Evolutionary conservation across 2,329 filamentous ascomycete species (phyloP), one percentile per base, ranked within the genome.

Genomic region (Verticillium isaacii): DNA sequence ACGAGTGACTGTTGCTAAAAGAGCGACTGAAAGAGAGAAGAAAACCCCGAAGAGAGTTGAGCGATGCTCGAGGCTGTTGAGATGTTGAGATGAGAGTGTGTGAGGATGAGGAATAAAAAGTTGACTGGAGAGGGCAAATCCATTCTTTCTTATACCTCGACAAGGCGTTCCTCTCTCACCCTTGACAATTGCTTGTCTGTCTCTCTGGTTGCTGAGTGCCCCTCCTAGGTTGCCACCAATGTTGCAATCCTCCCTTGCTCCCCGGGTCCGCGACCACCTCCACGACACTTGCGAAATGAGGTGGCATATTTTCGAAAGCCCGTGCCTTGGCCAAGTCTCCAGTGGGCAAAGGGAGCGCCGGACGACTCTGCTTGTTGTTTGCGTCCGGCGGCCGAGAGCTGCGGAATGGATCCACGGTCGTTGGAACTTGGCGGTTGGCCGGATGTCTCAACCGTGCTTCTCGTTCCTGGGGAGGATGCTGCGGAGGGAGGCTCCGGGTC

Each of bases 21-120:
- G 58, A 59, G 58, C 50, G 58, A 59, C 58, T 59, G 32, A 37
- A 36, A 59, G 50, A 23, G 50, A 55, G 45, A 54, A 45, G 41
- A 59, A 59, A 23, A 58, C 57, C 57, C 45, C 45, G 45, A 52
- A 52, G 45, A 52, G 45, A 19, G 19, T 52, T 52, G 45, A 52
- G 45, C 45, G 45, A 12, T 52, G 45, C 45, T 52, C 29, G 58
- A 54, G 50, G 29, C 4, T 32, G 23, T 25, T 59, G 58, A 55
- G 45, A 32, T 55, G 58, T n/a, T 37, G 58, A 59, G 41, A 37
- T 52, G 41, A 41, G 41, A 36, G 56, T 59, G 58, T 59, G 58
- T 59, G 58, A 59, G 29, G 58, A 59, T 29, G 58, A 59, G 58
- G 45, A 45, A 36, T n/a, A 37, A 59, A 55, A 25, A 12, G 15